Evolutionary conservation across 1,284 basidiomycete species (phyloP), one percentile per base, ranked within the genome.

Genomic region (Albatrellus sp.): DNA sequence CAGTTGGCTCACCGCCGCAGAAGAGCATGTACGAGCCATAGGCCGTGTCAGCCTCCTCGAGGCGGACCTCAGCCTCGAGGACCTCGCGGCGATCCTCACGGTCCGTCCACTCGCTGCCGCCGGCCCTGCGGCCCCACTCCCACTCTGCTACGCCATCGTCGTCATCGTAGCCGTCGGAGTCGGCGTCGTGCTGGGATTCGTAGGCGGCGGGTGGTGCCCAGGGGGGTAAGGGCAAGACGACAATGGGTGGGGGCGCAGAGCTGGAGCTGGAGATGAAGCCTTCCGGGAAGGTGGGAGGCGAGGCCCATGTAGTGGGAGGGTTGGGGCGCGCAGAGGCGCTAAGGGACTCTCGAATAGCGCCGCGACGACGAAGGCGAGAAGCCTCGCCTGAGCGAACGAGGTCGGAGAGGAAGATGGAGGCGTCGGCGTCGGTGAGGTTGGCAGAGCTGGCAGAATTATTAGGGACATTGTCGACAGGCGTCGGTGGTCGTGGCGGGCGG

Each of bases 301-400:
- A 29, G 6, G 33, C 28, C 20, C 35, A 41, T 20, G 40, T 20
- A 10, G 36, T 20, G 17, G 44, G 34, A 29, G 35, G 37, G 2
- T 44, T 17, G 24, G 10, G 43, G 17, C 43, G 37, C 10, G 43
- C 33, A 19, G 52, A 41, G 14, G 46, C 44, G 9, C 48, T 37
- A 14, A 46, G 45, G 11, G 44, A 56, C 46, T 75, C 73, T 58
- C 80, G 77, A 35, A 80, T 63, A 32, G 81, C 81, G 17, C 81
- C 81, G 52, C 81, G 62, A 46, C 81, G 64, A n/a, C 82, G 70
- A 33, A 85, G 60, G 6, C 82, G 66, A 13, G 81, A 84, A 0
- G 78, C 76, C 55, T 85, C 82, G 10, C 75, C 81, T 1, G 76
- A 75, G 42, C 74, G 69, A 7, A 84, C 67, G 40, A 84, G 68